Conservation (phyloP, 2,329 filamentous ascomycete genomes). For the Talaromyces sp. region DNA sequence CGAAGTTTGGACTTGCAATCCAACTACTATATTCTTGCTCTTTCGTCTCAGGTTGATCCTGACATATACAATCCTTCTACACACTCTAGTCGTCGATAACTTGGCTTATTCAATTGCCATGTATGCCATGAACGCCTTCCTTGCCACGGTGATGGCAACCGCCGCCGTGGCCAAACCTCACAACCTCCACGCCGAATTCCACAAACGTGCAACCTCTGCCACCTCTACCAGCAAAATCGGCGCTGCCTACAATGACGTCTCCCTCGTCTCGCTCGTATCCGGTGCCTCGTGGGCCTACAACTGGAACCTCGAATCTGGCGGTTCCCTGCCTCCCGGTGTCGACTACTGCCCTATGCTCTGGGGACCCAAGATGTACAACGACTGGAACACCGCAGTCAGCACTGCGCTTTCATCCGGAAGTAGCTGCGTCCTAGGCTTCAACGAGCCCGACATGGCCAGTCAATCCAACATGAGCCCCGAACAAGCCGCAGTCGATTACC, state of each 20-base stretch:
- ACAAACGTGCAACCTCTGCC: slow-evolving; percentile 28
- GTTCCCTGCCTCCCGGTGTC: slow-evolving; percentile 33
- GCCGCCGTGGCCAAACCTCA: slow-evolving; percentile 35
- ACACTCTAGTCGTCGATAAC: not conserved
- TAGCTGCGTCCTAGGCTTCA: slow-evolving; percentile 46
- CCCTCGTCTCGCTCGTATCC: slow-evolving; percentile 24
- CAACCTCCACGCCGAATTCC: slow-evolving; percentile 22
- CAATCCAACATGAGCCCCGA: slow-evolving; percentile 42
- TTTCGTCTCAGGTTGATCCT: slow-evolving; percentile 16
- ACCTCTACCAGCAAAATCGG: slow-evolving; percentile 25
- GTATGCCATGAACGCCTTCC: slow-evolving; percentile 39
- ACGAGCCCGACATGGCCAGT: slow-evolving; percentile 45
- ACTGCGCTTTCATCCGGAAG: slow-evolving; percentile 36
- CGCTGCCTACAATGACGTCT: slow-evolving; percentile 41
- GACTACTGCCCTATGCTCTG: slow-evolving; percentile 50
- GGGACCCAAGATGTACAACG: slow-evolving; percentile 38
- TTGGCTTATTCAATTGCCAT: slow-evolving; percentile 28
- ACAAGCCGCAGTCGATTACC: slow-evolving; percentile 39
- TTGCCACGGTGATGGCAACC: slow-evolving; percentile 37
- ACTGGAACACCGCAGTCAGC: slow-evolving; percentile 37
- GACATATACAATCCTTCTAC: not conserved
- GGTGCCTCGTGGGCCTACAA: slow-evolving; percentile 47
- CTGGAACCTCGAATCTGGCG: slow-evolving; percentile 39
- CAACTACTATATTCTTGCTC: not conserved
- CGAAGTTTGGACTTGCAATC: slow-evolving; percentile 11